These are phyloP conservation scores for Chernovozyma aurita DNA, from an alignment of 1,139 yeast genomes.

Conservation along the genomic window DNA sequence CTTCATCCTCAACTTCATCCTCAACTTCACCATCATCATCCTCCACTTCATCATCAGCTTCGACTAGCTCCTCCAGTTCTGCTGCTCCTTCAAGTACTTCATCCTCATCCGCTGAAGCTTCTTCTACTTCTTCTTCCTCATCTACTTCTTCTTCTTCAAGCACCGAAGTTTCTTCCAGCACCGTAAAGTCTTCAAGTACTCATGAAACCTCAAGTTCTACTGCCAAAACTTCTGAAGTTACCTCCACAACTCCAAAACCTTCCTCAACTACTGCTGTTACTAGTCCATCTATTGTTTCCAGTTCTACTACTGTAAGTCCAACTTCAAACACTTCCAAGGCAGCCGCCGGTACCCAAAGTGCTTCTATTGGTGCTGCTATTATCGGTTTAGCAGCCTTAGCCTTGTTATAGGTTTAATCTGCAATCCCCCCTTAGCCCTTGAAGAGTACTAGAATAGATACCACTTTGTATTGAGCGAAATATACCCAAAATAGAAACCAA, in stretches of 20 bases:
- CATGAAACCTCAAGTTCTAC: slow-evolving; percentile 9
- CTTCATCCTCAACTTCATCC: slow-evolving; percentile 3
- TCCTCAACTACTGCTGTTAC: slow-evolving; percentile 10
- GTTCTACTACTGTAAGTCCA: slow-evolving; percentile 11
- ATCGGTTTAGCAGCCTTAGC: slow-evolving; percentile 50
- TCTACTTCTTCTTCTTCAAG: slow-evolving; percentile 12
- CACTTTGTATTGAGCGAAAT: too few species aligned
- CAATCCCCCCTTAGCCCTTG: too few species aligned
- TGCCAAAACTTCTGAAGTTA: slow-evolving; percentile 8
- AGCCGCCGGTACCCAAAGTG: slow-evolving; percentile 30
- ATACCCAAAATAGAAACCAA: too few species aligned
- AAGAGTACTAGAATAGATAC: too few species aligned
- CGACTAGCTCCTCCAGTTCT: slow-evolving; percentile 18
- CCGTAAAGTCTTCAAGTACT: slow-evolving; percentile 11
- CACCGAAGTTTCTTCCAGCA: slow-evolving; percentile 11
- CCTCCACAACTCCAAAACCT: slow-evolving; percentile 4
- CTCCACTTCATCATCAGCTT: slow-evolving; percentile 3
- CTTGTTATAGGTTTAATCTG: slow-evolving; percentile 27
- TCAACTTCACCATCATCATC: not conserved
- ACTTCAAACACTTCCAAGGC: slow-evolving; percentile 12
- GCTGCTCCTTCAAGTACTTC: slow-evolving; percentile 20
- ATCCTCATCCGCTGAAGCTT: slow-evolving; percentile 19
- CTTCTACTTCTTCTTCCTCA: slow-evolving; percentile 12
- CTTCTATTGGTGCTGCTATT: slow-evolving; percentile 38
- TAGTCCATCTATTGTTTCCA: slow-evolving; percentile 13